Percentiles rank a stretch among this genome's conserved stretches.
Evolutionary conservation across 176 grass and related monocot genomes (phyloP).

Genomic region (Bothriochloa decipiens): DNA sequence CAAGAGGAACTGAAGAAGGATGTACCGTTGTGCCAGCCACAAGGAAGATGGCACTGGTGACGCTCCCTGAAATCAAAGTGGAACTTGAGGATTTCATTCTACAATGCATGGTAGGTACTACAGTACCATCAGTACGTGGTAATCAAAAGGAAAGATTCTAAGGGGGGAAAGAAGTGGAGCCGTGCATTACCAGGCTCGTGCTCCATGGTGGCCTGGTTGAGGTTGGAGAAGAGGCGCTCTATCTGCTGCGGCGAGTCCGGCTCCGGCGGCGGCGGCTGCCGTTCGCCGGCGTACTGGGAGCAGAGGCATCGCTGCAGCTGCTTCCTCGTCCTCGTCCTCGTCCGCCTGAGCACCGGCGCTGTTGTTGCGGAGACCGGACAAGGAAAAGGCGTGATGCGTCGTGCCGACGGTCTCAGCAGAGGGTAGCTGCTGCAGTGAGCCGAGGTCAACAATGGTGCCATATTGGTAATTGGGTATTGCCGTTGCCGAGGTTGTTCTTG

Average conservation of each 20-base stretch:
- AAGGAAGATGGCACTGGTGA: conserved; percentile 69
- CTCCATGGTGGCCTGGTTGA: conserved; percentile 90
- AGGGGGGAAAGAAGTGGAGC: background rate
- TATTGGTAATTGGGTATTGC: background rate
- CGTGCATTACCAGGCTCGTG: conserved; percentile 65
- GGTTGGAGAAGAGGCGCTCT: conserved; percentile 87
- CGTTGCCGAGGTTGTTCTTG: too few relatives aligned
- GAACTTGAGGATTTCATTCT: background rate
- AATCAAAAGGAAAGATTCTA: background rate
- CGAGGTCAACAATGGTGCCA: conserved; percentile 44
- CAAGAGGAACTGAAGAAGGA: background rate
- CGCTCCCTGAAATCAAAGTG: conserved; percentile 60
- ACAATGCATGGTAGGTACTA: background rate
- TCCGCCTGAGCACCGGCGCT: background rate
- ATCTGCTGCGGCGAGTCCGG: conserved; percentile 46
- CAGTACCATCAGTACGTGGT: too few relatives aligned
- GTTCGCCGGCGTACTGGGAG: conserved; percentile 43
- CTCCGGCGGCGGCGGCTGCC: conserved; percentile 37
- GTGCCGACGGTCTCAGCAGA: conserved; percentile 23
- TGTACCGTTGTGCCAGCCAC: conserved; percentile 89
- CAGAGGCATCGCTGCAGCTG: conserved; percentile 52
- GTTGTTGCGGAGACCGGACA: background rate
- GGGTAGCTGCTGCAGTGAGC: conserved; percentile 35
- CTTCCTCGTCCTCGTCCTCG: background rate
- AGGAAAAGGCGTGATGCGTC: background rate